Evolutionary conservation across 768 basidiomycete genomes (phyloP), one percentile per base, ranked within the genome.

Genomic region (Vararia minispora): DNA sequence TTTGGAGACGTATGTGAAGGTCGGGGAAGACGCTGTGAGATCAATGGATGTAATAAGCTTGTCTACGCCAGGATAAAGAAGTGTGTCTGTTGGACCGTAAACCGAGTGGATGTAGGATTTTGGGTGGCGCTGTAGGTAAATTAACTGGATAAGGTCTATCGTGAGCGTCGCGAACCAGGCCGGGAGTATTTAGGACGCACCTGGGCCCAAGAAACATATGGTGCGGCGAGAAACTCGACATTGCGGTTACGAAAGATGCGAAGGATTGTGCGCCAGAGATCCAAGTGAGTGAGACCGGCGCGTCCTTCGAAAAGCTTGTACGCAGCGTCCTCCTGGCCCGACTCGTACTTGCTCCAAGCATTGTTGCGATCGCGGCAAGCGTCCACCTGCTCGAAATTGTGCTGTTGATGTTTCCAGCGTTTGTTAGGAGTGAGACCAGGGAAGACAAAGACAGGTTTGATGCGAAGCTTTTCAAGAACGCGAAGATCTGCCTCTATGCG

Each of bases 371-470:
- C 86, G 34, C 76, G 69, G 56, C 79, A 82, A 13, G 76, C 77
- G 32, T 88, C 82, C 32, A 58, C 62, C 46, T 61, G 58, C 46
- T 64, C 65, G 27, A 51, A 44, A 34, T 64, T 66, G 47, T 74
- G 66, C 31, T 74, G 71, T 41, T 71, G 68, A 9, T 68, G 70
- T 58, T 83, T 84, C 64, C 69, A 71, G 40, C 82, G 75, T 45
- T 78, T 79, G 49, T 77, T 77, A 1, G 87, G 84, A 1, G 76
- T 65, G 23, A 99, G 67, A 4, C 95, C 95, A 12, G 87, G 78
- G 60, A 98, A 98, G 35, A 99, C 88, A 52, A 99, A 94, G n/a
- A 99, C 89, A 16, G 95, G 95, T 57, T 94, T 95, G 69, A 99
- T 97, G 48, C 74, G 79, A 24, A 86, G 67, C 61, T 80, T 82